A percentile compares a stretch with the other conserved stretches of the same genome.
phyloP scores from a whole-genome alignment of 495 filamentous ascomycete species.

The Aspergillus saccharolyticus region DNA sequence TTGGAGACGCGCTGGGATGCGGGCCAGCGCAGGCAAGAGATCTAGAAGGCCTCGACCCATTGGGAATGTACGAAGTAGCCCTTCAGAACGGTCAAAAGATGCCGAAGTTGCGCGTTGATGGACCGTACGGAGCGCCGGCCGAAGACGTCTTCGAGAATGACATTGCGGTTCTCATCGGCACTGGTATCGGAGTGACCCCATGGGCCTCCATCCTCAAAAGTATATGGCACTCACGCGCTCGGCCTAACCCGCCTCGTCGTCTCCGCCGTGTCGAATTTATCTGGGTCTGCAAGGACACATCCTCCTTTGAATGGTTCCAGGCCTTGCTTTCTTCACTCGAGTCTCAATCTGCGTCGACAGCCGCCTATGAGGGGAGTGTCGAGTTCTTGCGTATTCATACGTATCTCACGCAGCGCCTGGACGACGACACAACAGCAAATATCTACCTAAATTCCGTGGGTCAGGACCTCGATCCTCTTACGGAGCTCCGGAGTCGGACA shows the following conservation, averaged over 20 bases:
- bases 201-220: conserved; percentile 98
- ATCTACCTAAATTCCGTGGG: conserved; percentile 96
- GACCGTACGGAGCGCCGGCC: conserved; percentile 93
- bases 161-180: conserved; percentile 93
- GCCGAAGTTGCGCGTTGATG: conserved; percentile 85
- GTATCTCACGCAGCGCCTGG: conserved; percentile 90
- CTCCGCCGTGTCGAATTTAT: conserved; percentile 96
- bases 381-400: conserved; percentile 98
- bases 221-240: conserved; percentile 90
- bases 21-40: conserved; percentile 77
- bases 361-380: conserved; percentile 57
- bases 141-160: conserved; percentile 95
- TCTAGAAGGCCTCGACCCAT: conserved; percentile 84
- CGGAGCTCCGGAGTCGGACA: conserved; percentile 80
- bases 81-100: conserved; percentile 86
- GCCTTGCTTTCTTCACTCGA: conserved; percentile 89
- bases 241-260: conserved; percentile 78
- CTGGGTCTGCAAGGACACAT: conserved; percentile 96
- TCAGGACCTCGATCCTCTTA: conserved; percentile 79
- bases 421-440: conserved; percentile 87
- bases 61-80: conserved; percentile 98
- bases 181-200: conserved; percentile 95
- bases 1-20: conserved; percentile 90
- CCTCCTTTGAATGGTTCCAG: conserved; percentile 98
- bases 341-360: conserved; percentile 66